Percentiles rank a stretch among this genome's conserved stretches.
Conservation (phyloP, 2,329 filamentous ascomycete species). For the Arachnomyces sp. region DNA sequence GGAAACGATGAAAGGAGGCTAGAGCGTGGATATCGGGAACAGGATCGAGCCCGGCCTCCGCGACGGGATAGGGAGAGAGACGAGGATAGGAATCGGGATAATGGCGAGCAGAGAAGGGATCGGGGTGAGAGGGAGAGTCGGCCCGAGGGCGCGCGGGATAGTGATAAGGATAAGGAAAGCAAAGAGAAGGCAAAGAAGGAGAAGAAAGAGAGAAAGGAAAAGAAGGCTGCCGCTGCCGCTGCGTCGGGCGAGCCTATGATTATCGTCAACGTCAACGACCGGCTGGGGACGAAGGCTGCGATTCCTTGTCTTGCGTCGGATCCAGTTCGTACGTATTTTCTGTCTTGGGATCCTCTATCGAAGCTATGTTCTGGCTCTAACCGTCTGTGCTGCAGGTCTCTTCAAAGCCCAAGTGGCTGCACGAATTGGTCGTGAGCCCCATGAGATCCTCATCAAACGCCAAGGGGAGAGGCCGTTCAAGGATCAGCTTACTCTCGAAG, state of each 20-base stretch:
- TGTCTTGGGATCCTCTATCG: background rate
- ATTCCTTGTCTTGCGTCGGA: constrained; percentile 85
- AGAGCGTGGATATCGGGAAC: constrained; percentile 45
- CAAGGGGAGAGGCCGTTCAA: constrained; percentile 93
- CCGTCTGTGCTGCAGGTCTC: constrained; percentile 40
- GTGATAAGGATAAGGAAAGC: constrained; percentile 11
- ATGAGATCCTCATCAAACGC: constrained; percentile 84
- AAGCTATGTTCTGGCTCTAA: constrained; percentile 12
- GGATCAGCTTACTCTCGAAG: constrained; percentile 75
- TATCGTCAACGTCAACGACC: constrained; percentile 85
- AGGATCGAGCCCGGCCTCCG: constrained; percentile 27
- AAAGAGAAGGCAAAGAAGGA: constrained; percentile 32
- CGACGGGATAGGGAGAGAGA: constrained; percentile 29
- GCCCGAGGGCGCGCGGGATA: constrained; percentile 12
- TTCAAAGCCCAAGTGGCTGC: constrained; percentile 91
- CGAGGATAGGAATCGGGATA: constrained; percentile 15
- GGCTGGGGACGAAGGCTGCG: constrained; percentile 89
- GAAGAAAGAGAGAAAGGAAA: constrained; percentile 34
- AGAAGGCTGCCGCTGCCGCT: constrained; percentile 24
- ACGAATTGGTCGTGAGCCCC: constrained; percentile 76
- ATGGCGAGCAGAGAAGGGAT: constrained; percentile 19
- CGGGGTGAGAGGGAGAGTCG: constrained; percentile 17
- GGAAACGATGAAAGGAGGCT: constrained; percentile 40
- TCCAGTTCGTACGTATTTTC: constrained; percentile 48
- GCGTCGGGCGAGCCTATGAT: constrained; percentile 69